Evolutionary conservation across 2,329 filamentous ascomycete species (phyloP).

Genomic region (Diaporthe australafricana): DNA sequence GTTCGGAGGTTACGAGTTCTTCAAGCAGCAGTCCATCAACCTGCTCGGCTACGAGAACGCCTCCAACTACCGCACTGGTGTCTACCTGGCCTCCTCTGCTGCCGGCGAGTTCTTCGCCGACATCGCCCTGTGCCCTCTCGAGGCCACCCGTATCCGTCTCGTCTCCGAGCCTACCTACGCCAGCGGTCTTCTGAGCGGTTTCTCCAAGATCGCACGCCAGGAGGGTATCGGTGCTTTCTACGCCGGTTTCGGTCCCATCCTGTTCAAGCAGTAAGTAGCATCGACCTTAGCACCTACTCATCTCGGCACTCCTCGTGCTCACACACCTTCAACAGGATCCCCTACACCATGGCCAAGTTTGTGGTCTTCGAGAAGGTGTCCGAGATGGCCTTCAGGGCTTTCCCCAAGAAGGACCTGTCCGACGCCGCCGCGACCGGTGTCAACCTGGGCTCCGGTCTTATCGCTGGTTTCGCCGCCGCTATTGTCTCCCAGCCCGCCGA

Average conservation of each 20-base stretch:
- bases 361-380: slow-evolving; percentile 43
- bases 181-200: slow-evolving; percentile 81
- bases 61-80: slow-evolving; percentile 81
- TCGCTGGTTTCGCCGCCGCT: slow-evolving; percentile 80
- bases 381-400: slow-evolving; percentile 40
- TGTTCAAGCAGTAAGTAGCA: slow-evolving; percentile 78
- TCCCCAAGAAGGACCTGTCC: slow-evolving; percentile 43
- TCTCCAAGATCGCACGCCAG: slow-evolving; percentile 83
- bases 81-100: slow-evolving; percentile 80
- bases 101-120: slow-evolving; percentile 78
- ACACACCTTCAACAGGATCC: slow-evolving; percentile 39
- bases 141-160: slow-evolving; percentile 93
- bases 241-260: slow-evolving; percentile 88
- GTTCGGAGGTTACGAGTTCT: slow-evolving; percentile 95
- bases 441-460: slow-evolving; percentile 78
- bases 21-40: slow-evolving; percentile 93
- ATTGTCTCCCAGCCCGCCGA: slow-evolving; percentile 80
- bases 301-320: background rate
- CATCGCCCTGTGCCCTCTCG: slow-evolving; percentile 89
- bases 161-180: slow-evolving; percentile 90
- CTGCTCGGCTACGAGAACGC: slow-evolving; percentile 81
- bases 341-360: slow-evolving; percentile 43
- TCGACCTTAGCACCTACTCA: background rate
- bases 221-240: slow-evolving; percentile 91
- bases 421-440: slow-evolving; percentile 61